Conservation (phyloP, 768 basidiomycete genomes). For the Termitomyces sp. region DNA sequence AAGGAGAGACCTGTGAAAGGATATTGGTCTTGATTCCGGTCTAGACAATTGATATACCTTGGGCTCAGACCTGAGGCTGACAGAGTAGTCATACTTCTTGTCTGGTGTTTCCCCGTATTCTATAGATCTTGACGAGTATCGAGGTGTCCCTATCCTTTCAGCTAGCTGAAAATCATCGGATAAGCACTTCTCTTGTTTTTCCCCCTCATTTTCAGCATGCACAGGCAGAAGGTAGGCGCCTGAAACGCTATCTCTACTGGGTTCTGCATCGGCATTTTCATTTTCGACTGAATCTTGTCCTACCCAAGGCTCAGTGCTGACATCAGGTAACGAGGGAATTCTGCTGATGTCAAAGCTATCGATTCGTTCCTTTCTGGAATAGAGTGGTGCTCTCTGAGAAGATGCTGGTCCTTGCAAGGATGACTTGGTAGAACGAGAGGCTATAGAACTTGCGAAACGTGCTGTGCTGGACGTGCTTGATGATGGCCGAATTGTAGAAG, state of each 20-base stretch:
- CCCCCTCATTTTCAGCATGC: constrained; percentile 29
- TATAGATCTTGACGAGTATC: constrained; percentile 27
- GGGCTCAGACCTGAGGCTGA: constrained; percentile 55
- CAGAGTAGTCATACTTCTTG: constrained; percentile 52
- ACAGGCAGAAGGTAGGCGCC: constrained; percentile 48
- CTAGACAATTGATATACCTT: constrained; percentile 32
- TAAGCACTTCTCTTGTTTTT: constrained; percentile 39
- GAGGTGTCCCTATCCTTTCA: constrained; percentile 50
- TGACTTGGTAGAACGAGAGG: constrained; percentile 50
- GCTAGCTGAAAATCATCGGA: constrained; percentile 53
- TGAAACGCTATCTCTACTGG: constrained; percentile 46
- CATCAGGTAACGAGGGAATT: constrained; percentile 47
- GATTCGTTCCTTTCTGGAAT: constrained; percentile 21
- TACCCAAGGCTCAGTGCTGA: constrained; percentile 23
- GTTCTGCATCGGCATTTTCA: constrained; percentile 29
- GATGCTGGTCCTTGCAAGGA: constrained; percentile 22
- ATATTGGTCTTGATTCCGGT: neutral
- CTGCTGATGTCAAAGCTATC: constrained; percentile 58
- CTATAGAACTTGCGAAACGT: constrained; percentile 44
- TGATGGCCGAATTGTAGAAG: constrained; percentile 40
- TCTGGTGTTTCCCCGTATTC: constrained; percentile 37
- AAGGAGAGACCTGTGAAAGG: constrained; percentile 48
- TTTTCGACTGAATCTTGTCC: constrained; percentile 31
- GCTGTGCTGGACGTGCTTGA: constrained; percentile 41
- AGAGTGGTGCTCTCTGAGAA: constrained; percentile 24